Evolutionary conservation across 169 alveolate genomes (phyloP), one percentile per base, ranked within the genome.

Genomic region (Ichthyophthirius multifiliis): DNA sequence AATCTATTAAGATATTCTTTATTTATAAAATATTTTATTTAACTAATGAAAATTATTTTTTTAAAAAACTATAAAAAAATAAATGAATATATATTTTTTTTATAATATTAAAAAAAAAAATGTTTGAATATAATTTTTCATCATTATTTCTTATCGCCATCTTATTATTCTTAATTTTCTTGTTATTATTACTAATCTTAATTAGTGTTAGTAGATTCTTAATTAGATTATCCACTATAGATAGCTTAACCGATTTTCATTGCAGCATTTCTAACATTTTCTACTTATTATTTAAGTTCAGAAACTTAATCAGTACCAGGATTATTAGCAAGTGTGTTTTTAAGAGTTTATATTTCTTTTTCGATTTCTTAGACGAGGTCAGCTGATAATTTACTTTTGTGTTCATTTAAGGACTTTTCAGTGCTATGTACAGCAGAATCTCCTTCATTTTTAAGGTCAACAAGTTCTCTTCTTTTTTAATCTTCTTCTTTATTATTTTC

Each of bases 401-500:
- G 94, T 65, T 83, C 91, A 43, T 76, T 39, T 12, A 89, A 71
- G 46, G 86, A 85, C 63, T 85, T 89, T 37, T 89, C 94, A n/a
- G 94, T 89, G 65, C 83, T 87, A 83, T 83, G 76, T 16, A 73
- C 41, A 10, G 74, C 83, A 31, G 89, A 74, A 63, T 91, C 95
- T 15, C 89, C 83, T 81, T 89, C 91, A 75, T 92, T 92, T 81
- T 92, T 92, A 35, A 89, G 79, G 71, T 92, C 96, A 65, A 92
- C 87, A 18, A 79, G 63, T 76, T 88, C 93, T 73, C 82, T 98
- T 81, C 95, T 95, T 82, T 94, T 95, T 86, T 96, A 96, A 90
- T 98, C 99, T 44, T 95, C 91, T 78, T 94, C 98, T 93, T 96
- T 95, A 86, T 92, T 93, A 76, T 90, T 92, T 90, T 97, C 99